Evolutionary conservation across 2,329 filamentous ascomycete genomes (phyloP).

Genomic region (Penicillium sp.): DNA sequence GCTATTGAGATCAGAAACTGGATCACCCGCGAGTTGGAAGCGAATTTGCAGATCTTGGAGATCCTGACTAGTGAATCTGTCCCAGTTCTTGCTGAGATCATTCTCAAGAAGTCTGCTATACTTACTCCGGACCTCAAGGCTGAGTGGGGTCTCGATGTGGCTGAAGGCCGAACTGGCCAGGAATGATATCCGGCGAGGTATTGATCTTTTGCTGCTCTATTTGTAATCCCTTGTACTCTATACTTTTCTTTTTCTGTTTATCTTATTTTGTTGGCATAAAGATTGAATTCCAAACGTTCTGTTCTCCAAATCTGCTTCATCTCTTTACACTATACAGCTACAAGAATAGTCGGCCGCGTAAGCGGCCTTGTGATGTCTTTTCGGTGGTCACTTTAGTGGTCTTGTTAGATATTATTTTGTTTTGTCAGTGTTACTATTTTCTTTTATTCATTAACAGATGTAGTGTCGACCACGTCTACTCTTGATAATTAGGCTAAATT

Average conservation of each 20-base stretch:
- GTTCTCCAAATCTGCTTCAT: not conserved
- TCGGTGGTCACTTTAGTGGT: too few relatives aligned
- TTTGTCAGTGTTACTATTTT: too few relatives aligned
- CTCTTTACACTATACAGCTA: too few relatives aligned
- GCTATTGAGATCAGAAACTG: constrained; percentile 34
- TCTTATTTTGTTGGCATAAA: not conserved
- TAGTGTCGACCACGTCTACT: not conserved
- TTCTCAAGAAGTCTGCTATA: constrained; percentile 24
- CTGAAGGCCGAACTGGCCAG: constrained; percentile 3
- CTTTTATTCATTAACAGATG: too few relatives aligned
- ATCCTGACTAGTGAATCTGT: constrained; percentile 26
- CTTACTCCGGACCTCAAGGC: constrained; percentile 16
- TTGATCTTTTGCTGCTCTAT: not conserved
- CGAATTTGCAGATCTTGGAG: constrained; percentile 27
- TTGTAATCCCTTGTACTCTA: constrained; percentile 1
- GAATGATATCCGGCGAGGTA: not conserved
- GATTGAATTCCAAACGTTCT: not conserved
- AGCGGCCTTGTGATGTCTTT: too few relatives aligned
- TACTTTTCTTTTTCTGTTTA: not conserved
- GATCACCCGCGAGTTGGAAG: constrained; percentile 25
- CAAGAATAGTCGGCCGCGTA: too few relatives aligned
- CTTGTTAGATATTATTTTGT: too few relatives aligned
- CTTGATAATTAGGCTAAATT: not conserved
- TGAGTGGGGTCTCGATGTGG: constrained; percentile 16
- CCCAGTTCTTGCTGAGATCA: constrained; percentile 18